Conservation (phyloP, 176 grass and related monocot genomes). For the Stipa capillata region DNA sequence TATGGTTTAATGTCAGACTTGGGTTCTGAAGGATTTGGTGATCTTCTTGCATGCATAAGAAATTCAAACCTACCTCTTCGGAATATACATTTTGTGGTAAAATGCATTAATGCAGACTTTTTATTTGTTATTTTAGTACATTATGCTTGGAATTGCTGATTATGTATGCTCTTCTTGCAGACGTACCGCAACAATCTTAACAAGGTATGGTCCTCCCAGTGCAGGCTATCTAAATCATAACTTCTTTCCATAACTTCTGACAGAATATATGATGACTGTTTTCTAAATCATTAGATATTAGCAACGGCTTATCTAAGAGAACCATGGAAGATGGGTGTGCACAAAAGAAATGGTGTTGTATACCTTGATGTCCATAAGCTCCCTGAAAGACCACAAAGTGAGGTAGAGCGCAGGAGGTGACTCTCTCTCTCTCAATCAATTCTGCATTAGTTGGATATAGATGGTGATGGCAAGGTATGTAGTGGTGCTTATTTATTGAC, state of each 20-base stretch:
- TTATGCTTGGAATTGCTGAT: constrained; percentile 17
- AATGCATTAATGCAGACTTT: constrained; percentile 12
- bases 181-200: constrained; percentile 98
- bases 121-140: constrained; percentile 6
- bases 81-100: constrained; percentile 99
- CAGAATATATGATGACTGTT: not conserved
- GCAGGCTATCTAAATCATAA: constrained; percentile 1
- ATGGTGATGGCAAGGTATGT: too few relatives aligned
- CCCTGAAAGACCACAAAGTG: constrained; percentile 80
- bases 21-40: constrained; percentile 97
- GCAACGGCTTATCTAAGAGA: constrained; percentile 91
- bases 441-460: not conserved
- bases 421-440: not conserved
- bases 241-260: not conserved
- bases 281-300: constrained; percentile 57
- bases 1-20: constrained; percentile 59
- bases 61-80: constrained; percentile 61
- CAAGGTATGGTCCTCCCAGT: constrained; percentile 55
- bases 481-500: too few relatives aligned
- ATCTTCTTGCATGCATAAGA: constrained; percentile 94
- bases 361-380: constrained; percentile 99
- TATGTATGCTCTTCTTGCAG: constrained; percentile 63
- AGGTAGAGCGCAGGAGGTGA: constrained; percentile 61
- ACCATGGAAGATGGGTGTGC: constrained; percentile 99
- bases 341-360: constrained; percentile 85